Conservation (phyloP, 2,329 filamentous ascomycete genomes). For the Camillea tinctor region DNA sequence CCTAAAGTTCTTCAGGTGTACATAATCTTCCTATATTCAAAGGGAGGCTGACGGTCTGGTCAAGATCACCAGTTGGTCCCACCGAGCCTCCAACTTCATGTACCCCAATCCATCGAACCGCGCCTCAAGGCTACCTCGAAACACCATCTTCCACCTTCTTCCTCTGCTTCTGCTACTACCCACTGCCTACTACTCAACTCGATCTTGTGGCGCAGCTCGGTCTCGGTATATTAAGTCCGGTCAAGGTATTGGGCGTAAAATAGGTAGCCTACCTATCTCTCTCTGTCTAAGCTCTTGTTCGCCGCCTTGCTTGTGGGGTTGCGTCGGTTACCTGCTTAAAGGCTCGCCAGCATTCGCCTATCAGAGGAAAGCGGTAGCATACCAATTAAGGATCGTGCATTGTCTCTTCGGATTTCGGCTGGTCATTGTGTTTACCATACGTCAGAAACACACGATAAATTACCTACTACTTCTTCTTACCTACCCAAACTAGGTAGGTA, state of each 20-base stretch:
- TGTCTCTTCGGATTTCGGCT: background rate
- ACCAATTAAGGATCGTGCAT: background rate
- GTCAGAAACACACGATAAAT: background rate
- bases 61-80: background rate
- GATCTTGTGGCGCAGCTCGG: conserved; percentile 2
- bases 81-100: conserved; percentile 1
- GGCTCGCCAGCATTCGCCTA: background rate
- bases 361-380: background rate
- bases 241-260: background rate
- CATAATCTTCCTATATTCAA: too few species aligned
- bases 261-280: too few species aligned
- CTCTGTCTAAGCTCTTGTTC: background rate
- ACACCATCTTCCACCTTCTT: background rate
- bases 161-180: too few species aligned
- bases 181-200: too few species aligned
- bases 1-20: too few species aligned
- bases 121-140: background rate
- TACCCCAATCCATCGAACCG: conserved; percentile 12
- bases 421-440: background rate
- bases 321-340: conserved; percentile 20
- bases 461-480: background rate
- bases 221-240: conserved; percentile 9
- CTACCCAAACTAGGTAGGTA: too few species aligned
- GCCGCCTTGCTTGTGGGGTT: conserved; percentile 17
- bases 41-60: conserved; percentile 18